Evolutionary conservation across 805 yeast species (phyloP).

Genomic region (Candida schatavii): DNA sequence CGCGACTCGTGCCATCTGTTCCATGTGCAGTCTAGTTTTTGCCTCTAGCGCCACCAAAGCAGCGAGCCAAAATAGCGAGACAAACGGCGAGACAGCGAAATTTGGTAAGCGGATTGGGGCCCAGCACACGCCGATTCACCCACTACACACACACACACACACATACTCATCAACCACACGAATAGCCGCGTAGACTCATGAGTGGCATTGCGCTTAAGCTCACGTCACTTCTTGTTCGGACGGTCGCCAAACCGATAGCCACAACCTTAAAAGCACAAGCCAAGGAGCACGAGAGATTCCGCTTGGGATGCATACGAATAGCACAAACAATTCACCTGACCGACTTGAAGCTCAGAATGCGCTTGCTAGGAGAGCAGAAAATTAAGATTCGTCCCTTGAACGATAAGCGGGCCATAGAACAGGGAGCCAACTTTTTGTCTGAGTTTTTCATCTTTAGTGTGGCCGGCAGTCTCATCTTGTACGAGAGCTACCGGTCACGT

Average conservation of each 20-base stretch:
- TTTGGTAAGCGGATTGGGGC: too few species aligned
- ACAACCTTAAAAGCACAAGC: constrained; percentile 71
- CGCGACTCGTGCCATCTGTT: too few species aligned
- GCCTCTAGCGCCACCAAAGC: too few species aligned
- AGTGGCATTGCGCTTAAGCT: constrained; percentile 75
- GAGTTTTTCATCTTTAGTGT: constrained; percentile 77
- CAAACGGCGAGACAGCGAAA: too few species aligned
- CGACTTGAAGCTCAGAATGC: constrained; percentile 61
- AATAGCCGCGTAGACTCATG: constrained; percentile 36
- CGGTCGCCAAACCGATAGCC: constrained; percentile 79
- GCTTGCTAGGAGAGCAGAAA: constrained; percentile 52
- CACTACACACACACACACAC: background rate
- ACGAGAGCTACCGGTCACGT: constrained; percentile 66
- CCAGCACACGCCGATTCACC: too few species aligned
- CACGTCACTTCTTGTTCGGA: constrained; percentile 66
- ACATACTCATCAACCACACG: background rate
- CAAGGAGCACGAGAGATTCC: constrained; percentile 64
- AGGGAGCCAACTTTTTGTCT: constrained; percentile 75
- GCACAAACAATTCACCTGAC: constrained; percentile 72
- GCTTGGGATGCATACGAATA: constrained; percentile 57
- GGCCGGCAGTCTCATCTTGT: constrained; percentile 72
- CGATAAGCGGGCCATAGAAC: constrained; percentile 77
- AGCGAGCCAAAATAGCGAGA: too few species aligned
- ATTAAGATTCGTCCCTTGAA: constrained; percentile 71
- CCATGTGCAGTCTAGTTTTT: too few species aligned